Conservation (phyloP, 768 basidiomycete species). For the Hypholoma sublateritium region DNA sequence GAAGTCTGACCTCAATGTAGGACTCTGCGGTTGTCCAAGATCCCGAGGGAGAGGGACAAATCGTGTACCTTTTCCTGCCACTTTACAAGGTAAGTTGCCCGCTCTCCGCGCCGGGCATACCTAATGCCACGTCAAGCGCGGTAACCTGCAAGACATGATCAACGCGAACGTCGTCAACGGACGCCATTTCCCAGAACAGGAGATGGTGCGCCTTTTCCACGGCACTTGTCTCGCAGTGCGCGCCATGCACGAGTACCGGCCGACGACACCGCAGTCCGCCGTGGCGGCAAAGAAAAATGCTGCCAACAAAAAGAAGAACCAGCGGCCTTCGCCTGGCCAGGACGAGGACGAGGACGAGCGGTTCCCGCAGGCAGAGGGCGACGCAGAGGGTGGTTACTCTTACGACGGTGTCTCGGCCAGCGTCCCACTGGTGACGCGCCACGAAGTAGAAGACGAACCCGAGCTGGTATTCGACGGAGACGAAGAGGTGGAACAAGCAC, state of each 20-base stretch:
- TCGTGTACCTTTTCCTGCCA: constrained; percentile 95
- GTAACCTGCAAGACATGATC: constrained; percentile 95
- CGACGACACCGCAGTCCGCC: constrained; percentile 43
- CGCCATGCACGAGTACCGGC: constrained; percentile 90
- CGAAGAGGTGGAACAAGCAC: constrained; percentile 55
- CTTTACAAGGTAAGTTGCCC: constrained; percentile 71
- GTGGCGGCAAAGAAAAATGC: constrained; percentile 22
- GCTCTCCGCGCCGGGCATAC: neutral
- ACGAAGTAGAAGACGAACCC: constrained; percentile 47
- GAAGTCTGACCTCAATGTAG: constrained; percentile 31
- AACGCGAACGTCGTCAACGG: constrained; percentile 82
- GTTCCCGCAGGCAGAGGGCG: constrained; percentile 75
- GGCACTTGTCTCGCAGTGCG: constrained; percentile 93
- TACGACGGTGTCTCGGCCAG: constrained; percentile 50
- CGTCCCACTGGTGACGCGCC: constrained; percentile 63
- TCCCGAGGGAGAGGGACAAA: constrained; percentile 88
- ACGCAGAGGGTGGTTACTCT: constrained; percentile 72
- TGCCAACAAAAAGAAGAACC: constrained; percentile 13
- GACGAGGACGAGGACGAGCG: constrained; percentile 68
- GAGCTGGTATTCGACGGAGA: constrained; percentile 81
- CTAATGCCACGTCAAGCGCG: constrained; percentile 48
- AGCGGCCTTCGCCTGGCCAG: constrained; percentile 47
- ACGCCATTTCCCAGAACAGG: constrained; percentile 81
- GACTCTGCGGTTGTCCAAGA: constrained; percentile 96
- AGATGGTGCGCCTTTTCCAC: constrained; percentile 87